A percentile compares a stretch with the other conserved stretches of the same genome.
These are phyloP conservation scores for Notholithocarpus densiflorus DNA, from an alignment of 306 rosid species.

Conservation along the genomic window DNA sequence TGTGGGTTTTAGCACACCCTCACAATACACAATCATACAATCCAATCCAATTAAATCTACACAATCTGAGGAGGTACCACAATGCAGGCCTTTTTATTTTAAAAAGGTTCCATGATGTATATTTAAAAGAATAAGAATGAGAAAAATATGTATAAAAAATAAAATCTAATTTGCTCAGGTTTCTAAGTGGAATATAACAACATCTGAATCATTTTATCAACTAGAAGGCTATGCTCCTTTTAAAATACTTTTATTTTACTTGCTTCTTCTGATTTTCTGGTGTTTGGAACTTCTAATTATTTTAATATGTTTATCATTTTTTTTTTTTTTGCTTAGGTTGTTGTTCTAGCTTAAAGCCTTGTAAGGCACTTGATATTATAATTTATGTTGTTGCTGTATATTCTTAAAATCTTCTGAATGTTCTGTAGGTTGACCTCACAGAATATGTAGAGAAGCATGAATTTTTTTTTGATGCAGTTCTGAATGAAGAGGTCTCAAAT, in stretches of 20 bases:
- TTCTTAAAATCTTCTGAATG: slow-evolving; percentile 20
- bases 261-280: background rate
- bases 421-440: slow-evolving; percentile 90
- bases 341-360: background rate
- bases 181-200: background rate
- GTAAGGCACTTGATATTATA: slow-evolving; percentile 3
- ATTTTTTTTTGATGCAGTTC: slow-evolving; percentile 96
- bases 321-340: background rate
- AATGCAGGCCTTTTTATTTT: background rate
- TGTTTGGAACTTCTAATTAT: background rate
- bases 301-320: background rate
- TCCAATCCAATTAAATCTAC: too few species aligned
- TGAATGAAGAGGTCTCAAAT: slow-evolving; percentile 93
- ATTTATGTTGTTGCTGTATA: slow-evolving; percentile 7
- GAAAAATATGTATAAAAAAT: background rate
- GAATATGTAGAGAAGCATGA: slow-evolving; percentile 91
- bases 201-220: background rate
- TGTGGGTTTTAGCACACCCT: background rate
- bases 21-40: too few species aligned
- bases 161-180: background rate
- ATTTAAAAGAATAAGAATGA: background rate
- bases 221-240: background rate
- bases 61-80: background rate
- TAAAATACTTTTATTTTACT: background rate
- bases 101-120: background rate